Percentiles rank a stretch among this genome's conserved stretches.
Conservation (phyloP, 2,329 filamentous ascomycete species). For the Colletotrichum cereale region DNA sequence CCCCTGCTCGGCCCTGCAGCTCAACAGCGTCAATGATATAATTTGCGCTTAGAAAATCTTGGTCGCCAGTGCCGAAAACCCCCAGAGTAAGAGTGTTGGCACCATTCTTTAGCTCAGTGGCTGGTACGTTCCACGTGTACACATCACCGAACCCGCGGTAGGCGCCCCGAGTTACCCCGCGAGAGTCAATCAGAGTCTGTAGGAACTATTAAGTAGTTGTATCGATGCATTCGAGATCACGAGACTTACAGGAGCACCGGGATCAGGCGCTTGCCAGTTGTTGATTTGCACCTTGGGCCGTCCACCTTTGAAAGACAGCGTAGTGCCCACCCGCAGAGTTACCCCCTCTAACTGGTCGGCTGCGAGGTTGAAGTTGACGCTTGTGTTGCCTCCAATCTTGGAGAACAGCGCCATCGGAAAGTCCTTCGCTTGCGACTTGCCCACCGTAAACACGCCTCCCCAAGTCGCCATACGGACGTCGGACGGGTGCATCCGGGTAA, state of each 20-base stretch:
- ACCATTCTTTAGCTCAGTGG: constrained; percentile 62
- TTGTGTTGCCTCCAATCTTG: constrained; percentile 58
- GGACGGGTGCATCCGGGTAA: constrained; percentile 69
- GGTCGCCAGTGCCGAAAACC: constrained; percentile 64
- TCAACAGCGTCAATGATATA: constrained; percentile 38
- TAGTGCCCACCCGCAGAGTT: constrained; percentile 68
- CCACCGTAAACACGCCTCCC: constrained; percentile 65
- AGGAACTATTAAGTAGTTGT: constrained; percentile 41
- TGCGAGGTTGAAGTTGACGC: constrained; percentile 63
- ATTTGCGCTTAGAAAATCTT: constrained; percentile 63
- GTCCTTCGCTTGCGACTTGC: constrained; percentile 57
- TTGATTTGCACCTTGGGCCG: constrained; percentile 60
- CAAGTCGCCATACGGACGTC: constrained; percentile 67
- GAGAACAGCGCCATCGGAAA: constrained; percentile 72
- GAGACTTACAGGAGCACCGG: constrained; percentile 52
- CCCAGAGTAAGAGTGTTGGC: constrained; percentile 66
- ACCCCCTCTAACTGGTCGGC: constrained; percentile 57
- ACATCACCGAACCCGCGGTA: constrained; percentile 69
- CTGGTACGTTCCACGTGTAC: constrained; percentile 65
- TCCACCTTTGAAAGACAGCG: constrained; percentile 66
- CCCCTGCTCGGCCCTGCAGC: constrained; percentile 24
- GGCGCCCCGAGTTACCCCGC: constrained; percentile 69
- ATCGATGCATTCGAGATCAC: no score
- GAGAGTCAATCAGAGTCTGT: constrained; percentile 60
- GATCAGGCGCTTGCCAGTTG: constrained; percentile 47